Percentiles rank a stretch among this genome's conserved stretches.
These are phyloP conservation scores for Botrytis galanthina DNA, from an alignment of 2,329 filamentous ascomycete genomes.

Conservation along the genomic window DNA sequence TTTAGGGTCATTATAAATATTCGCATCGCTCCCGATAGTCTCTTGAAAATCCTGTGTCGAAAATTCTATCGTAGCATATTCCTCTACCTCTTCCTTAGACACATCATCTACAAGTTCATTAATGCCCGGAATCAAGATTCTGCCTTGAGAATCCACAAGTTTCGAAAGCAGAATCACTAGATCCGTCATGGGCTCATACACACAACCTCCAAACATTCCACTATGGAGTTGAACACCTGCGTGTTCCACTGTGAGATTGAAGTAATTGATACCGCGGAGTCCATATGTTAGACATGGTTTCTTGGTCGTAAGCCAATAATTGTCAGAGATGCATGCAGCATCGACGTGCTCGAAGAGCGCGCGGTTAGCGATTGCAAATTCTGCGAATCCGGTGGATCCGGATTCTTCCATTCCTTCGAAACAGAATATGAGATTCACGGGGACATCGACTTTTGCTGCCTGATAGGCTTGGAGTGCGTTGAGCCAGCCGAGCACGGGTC, in stretches of 20 bases:
- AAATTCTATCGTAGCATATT: constrained; percentile 10
- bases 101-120: neutral
- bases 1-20: neutral
- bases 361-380: neutral
- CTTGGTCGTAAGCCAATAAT: constrained; percentile 10
- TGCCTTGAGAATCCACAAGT: constrained; percentile 7
- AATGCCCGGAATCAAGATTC: constrained; percentile 6
- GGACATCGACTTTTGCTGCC: neutral
- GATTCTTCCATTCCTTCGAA: constrained; percentile 21
- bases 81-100: neutral
- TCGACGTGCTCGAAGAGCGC: neutral
- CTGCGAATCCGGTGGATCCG: constrained; percentile 3
- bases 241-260: neutral
- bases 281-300: constrained; percentile 16
- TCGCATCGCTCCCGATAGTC: neutral
- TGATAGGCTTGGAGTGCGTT: constrained; percentile 14
- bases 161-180: constrained; percentile 5
- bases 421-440: constrained; percentile 13
- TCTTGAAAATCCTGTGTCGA: constrained; percentile 7
- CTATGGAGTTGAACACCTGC: neutral
- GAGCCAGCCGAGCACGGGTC: constrained; percentile 14
- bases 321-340: constrained; percentile 16
- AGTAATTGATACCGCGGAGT: constrained; percentile 15
- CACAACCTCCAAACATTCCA: constrained; percentile 12
- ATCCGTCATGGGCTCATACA: constrained; percentile 15